phyloP scores from a whole-genome alignment of 371 early-diverging fungal species.

The Mortierella polycephala region DNA sequence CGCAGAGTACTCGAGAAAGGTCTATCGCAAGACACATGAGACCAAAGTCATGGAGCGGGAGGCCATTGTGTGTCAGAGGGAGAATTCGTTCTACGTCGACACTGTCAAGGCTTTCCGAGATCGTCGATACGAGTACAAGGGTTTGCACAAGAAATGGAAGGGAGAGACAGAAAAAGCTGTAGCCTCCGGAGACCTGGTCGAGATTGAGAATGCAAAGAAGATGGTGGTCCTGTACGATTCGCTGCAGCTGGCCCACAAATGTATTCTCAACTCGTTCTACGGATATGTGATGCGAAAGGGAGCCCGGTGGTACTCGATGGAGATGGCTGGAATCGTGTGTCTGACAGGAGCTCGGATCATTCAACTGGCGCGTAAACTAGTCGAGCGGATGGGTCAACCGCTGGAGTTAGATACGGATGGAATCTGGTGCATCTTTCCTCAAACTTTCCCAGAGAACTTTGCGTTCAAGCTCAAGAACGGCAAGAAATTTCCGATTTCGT shows the following conservation, averaged over 20 bases:
- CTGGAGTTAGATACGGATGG: slow-evolving; percentile 99
- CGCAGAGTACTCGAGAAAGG: slow-evolving; percentile 90
- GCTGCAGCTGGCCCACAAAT: slow-evolving; percentile 99
- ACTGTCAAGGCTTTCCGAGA: slow-evolving; percentile 99
- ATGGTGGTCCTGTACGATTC: slow-evolving; percentile 97
- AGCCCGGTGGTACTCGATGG: slow-evolving; percentile 99
- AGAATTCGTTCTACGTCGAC: slow-evolving; percentile 99
- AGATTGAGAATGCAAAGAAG: slow-evolving; percentile 89
- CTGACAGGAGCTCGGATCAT: slow-evolving; percentile 98
- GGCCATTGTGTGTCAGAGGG: slow-evolving; percentile 97
- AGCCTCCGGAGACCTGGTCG: slow-evolving; percentile 73
- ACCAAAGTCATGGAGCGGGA: slow-evolving; percentile 84
- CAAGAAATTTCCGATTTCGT: slow-evolving; percentile 87
- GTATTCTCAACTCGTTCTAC: slow-evolving; percentile 99
- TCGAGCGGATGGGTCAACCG: slow-evolving; percentile 97
- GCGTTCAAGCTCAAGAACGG: slow-evolving; percentile 82
- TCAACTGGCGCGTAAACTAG: slow-evolving; percentile 93
- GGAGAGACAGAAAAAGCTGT: slow-evolving; percentile 80
- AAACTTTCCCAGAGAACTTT: slow-evolving; percentile 94
- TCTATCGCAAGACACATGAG: slow-evolving; percentile 87
- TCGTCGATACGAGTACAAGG: slow-evolving; percentile 99
- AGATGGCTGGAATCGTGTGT: slow-evolving; percentile 99
- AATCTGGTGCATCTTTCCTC: slow-evolving; percentile 99
- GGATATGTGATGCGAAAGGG: slow-evolving; percentile 99
- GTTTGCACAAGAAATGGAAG: slow-evolving; percentile 91